Evolutionary conservation across 495 filamentous ascomycete species (phyloP).

Genomic region (Lasiosphaeriaceae sp.): DNA sequence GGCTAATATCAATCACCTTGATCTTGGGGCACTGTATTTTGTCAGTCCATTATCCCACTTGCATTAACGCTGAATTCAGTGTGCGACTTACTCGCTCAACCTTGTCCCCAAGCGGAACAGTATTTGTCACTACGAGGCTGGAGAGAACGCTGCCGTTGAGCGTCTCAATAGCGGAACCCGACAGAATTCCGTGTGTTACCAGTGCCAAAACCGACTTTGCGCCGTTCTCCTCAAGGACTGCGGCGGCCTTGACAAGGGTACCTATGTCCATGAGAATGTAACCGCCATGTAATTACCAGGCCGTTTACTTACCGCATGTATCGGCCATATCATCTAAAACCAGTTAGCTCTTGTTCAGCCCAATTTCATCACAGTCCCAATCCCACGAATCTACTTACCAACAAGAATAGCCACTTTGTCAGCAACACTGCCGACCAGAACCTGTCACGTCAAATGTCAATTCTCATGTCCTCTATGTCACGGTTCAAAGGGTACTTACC

Average conservation of each 20-base stretch:
- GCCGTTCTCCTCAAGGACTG: slow-evolving; percentile 85
- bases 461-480: slow-evolving; percentile 38
- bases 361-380: no score
- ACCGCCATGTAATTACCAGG: not conserved
- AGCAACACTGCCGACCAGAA: slow-evolving; percentile 75
- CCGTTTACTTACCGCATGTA: slow-evolving; percentile 66
- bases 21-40: slow-evolving; percentile 61
- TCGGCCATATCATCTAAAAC: slow-evolving; percentile 74
- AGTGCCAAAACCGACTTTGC: slow-evolving; percentile 87
- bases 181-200: slow-evolving; percentile 93
- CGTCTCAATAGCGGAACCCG: slow-evolving; percentile 84
- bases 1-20: slow-evolving; percentile 88
- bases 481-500: slow-evolving; percentile 70
- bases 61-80: not conserved
- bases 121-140: slow-evolving; percentile 91
- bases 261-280: not conserved
- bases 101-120: slow-evolving; percentile 86
- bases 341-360: not conserved
- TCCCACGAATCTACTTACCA: slow-evolving; percentile 24
- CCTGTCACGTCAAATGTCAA: slow-evolving; percentile 40
- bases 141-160: slow-evolving; percentile 77
- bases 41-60: not conserved
- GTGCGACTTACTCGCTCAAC: slow-evolving; percentile 30
- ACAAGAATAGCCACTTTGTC: slow-evolving; percentile 54
- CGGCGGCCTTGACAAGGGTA: slow-evolving; percentile 87